Evolutionary conservation across 2,329 filamentous ascomycete species (phyloP).

Genomic region (Botrytis squamosa): DNA sequence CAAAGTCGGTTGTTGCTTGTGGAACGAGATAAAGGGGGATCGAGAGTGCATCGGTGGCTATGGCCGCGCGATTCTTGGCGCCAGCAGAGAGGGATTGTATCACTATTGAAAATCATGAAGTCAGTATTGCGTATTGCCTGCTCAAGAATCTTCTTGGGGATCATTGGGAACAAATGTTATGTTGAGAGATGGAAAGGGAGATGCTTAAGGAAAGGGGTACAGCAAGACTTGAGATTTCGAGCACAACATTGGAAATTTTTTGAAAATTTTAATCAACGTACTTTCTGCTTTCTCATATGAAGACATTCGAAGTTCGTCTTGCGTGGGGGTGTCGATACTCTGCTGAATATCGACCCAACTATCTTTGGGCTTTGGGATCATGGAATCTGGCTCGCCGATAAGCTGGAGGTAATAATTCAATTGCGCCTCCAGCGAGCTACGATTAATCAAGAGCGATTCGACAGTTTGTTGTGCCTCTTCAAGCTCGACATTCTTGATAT

Average conservation of each 20-base stretch:
- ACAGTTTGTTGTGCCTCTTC: constrained; percentile 3
- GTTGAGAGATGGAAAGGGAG: neutral
- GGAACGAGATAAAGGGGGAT: neutral
- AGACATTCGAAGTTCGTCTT: constrained; percentile 13
- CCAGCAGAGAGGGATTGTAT: neutral
- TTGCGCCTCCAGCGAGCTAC: neutral
- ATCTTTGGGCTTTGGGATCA: neutral
- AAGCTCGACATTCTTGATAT: constrained; percentile 6
- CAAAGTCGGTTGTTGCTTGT: neutral
- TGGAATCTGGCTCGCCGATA: constrained; percentile 3
- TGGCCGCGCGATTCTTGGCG: neutral
- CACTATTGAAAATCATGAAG: neutral
- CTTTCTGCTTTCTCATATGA: neutral
- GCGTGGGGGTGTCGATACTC: neutral
- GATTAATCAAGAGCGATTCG: neutral
- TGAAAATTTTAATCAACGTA: neutral
- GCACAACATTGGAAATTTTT: neutral
- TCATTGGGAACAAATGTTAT: neutral
- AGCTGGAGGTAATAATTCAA: constrained; percentile 4
- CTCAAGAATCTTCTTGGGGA: neutral
- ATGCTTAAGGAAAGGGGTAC: neutral
- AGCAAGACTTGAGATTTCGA: neutral
- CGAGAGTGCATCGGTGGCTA: neutral
- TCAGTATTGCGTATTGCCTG: neutral
- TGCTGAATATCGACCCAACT: neutral